A percentile compares a stretch with the other conserved stretches of the same genome.
These are phyloP conservation scores for Albizia julibrissin DNA, from an alignment of 306 rosid genomes.

Conservation along the genomic window DNA sequence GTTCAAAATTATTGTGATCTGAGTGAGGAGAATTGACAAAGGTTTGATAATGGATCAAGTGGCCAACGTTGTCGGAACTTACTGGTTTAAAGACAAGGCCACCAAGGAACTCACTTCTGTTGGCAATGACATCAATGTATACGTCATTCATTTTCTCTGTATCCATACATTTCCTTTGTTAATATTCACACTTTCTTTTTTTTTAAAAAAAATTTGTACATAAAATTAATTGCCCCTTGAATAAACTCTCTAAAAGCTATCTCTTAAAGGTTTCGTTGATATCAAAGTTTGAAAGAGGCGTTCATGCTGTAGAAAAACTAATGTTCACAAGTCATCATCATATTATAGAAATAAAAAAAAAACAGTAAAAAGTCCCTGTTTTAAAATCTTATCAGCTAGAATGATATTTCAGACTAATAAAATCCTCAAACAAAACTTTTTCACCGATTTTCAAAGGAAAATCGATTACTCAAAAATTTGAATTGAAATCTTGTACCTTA, in stretches of 20 bases:
- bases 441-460: background rate
- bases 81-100: slow-evolving; percentile 82
- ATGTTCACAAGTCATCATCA: background rate
- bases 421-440: too few relatives aligned
- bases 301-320: background rate
- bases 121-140: slow-evolving; percentile 69
- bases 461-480: background rate
- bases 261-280: background rate
- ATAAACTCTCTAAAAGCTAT: background rate
- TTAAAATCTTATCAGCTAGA: too few relatives aligned
- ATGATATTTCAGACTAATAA: too few relatives aligned
- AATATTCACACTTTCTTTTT: background rate
- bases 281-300: background rate
- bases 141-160: background rate
- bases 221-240: too few relatives aligned
- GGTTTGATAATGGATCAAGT: slow-evolving; percentile 62
- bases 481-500: background rate
- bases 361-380: too few relatives aligned
- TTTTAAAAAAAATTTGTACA: too few relatives aligned
- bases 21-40: background rate
- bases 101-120: slow-evolving; percentile 63
- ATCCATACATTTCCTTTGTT: background rate
- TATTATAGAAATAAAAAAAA: background rate
- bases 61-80: slow-evolving; percentile 69
- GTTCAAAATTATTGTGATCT: background rate